Conservation (phyloP, 164 flowering plant species). For the Umbellularia californica region DNA sequence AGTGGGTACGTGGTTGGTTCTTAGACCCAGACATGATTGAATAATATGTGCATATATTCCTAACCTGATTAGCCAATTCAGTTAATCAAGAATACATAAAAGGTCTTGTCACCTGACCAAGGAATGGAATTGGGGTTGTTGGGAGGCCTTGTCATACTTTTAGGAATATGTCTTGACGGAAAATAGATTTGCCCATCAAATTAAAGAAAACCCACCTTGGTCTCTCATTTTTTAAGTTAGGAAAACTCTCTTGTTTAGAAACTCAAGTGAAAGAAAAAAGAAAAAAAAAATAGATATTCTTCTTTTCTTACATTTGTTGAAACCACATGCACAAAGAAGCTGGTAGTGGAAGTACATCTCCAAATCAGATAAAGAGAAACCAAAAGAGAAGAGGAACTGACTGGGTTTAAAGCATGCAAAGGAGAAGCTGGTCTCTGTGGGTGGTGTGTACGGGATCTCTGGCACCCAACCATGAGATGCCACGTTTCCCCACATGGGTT, state of each 20-base stretch:
- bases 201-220: neutral
- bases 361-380: neutral
- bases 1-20: no score
- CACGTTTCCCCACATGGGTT: neutral
- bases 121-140: conserved; percentile 1
- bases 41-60: neutral
- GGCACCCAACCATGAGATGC: conserved; percentile 2
- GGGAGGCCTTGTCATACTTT: neutral
- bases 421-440: conserved; percentile 4
- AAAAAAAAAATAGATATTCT: no score
- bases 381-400: neutral
- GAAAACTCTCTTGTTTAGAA: neutral
- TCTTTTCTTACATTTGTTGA: neutral
- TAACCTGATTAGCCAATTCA: neutral
- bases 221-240: neutral
- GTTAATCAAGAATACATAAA: neutral
- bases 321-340: conserved; percentile 3
- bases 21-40: neutral
- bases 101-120: neutral
- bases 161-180: neutral
- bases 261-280: neutral
- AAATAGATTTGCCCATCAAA: neutral
- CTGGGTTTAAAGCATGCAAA: conserved; percentile 10
- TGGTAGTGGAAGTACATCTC: neutral
- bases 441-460: neutral